These are phyloP conservation scores for Sporothrix brasiliensis DNA, from an alignment of 2,329 filamentous ascomycete genomes.

Conservation along the genomic window DNA sequence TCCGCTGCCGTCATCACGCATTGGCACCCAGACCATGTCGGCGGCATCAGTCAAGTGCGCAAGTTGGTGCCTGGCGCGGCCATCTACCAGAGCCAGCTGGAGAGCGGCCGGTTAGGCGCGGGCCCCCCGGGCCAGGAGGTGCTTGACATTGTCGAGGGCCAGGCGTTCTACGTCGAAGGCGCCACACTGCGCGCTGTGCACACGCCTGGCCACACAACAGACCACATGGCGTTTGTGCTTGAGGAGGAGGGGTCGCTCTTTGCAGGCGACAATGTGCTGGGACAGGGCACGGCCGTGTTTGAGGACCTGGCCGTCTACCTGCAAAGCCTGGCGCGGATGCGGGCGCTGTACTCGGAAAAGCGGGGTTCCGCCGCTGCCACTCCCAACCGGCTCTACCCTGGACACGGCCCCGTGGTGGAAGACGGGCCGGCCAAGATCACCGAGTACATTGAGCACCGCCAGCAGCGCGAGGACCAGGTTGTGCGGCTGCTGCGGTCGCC, in stretches of 20 bases:
- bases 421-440: constrained; percentile 70
- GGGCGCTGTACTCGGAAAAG: constrained; percentile 60
- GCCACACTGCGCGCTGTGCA: constrained; percentile 64
- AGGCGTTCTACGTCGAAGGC: constrained; percentile 55
- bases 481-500: constrained; percentile 61
- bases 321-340: constrained; percentile 63
- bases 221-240: constrained; percentile 68
- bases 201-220: constrained; percentile 70
- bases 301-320: constrained; percentile 68
- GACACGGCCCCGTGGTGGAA: constrained; percentile 78
- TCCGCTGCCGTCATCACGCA: constrained; percentile 79
- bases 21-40: constrained; percentile 87
- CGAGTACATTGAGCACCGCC: constrained; percentile 83
- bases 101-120: constrained; percentile 38
- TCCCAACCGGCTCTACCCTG: constrained; percentile 74
- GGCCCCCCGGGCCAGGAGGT: not conserved
- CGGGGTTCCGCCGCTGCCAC: constrained; percentile 60
- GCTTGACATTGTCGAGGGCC: constrained; percentile 49
- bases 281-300: constrained; percentile 73
- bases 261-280: constrained; percentile 74
- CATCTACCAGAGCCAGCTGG: constrained; percentile 64
- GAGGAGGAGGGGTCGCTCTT: constrained; percentile 69
- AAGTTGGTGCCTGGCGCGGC: constrained; percentile 62
- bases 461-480: constrained; percentile 77
- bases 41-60: constrained; percentile 71